Base-by-base conservation (phyloP, 148 eudicot genomes). In the Chenopodium formosanum region DNA sequence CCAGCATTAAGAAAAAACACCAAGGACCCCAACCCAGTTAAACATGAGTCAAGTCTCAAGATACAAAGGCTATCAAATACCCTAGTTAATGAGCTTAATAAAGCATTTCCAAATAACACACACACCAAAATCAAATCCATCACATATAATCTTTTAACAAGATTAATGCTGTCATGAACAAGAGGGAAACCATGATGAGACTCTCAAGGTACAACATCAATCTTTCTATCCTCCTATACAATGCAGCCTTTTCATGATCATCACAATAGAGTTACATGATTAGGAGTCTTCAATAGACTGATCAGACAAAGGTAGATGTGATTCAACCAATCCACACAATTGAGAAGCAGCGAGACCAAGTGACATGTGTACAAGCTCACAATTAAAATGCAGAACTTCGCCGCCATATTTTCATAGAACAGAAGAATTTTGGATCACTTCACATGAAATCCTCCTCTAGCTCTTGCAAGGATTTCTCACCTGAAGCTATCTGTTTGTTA, bases 361-460 rank as follows among this genome's bases (percentile, higher is more conserved):
- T 52, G 56, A 70, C 66, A 46, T 76, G 72, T 63, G 74, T 70
- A 84, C 69, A 77, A 67, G 67, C 78, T 50, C 70, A 52, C 78
- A 77, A 37, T 80, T 62, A 76, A 71, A 70, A 56, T 66, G 71
- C 52, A 46, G 69, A 67, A 60, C 17, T 71, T 70, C 19, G 72
- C 74, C 78, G 34, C 13, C 71, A 63, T 78, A 34, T 37, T 73
- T 69, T 64, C 50, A 63, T 66, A 25, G 40, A 14, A 56, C 12
- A 9, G 75, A 73, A 86, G 88, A 89, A 89, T 78, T 83, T 87
- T 79, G 50, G 79, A 75, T 68, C 11, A 27, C 66, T 31, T 88
- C 85, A 95, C 99, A 95, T 95, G 88, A 95, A 95, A 85, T 95
- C 99, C 70, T 95, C 99, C 85, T 95, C 99, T 10, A 95, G 83